phyloP scores from a whole-genome alignment of 345 rosid species.

The Euphorbia tirucalli region DNA sequence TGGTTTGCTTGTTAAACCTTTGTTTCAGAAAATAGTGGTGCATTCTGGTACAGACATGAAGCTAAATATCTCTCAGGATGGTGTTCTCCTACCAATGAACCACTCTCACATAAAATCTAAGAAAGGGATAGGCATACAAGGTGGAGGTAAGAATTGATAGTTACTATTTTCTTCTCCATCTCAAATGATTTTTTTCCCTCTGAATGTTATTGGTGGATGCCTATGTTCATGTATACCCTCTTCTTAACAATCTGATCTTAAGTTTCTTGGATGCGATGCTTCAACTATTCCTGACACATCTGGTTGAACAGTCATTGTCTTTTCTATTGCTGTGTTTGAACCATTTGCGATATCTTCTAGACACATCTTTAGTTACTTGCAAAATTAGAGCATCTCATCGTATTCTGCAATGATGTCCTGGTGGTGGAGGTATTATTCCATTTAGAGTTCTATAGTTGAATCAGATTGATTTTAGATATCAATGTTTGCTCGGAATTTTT shows the following conservation, averaged over 20 bases:
- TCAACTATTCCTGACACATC: neutral
- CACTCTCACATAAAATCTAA: slow-evolving; percentile 53
- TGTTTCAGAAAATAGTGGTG: slow-evolving; percentile 68
- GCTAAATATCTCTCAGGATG: slow-evolving; percentile 62
- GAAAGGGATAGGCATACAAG: slow-evolving; percentile 44
- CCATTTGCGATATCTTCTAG: neutral
- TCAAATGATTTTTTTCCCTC: neutral
- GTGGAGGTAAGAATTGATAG: slow-evolving; percentile 45
- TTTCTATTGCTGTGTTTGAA: neutral
- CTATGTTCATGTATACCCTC: neutral
- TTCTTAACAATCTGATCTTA: neutral
- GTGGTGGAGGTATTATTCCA: slow-evolving; percentile 2
- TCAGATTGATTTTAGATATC: neutral
- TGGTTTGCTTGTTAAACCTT: slow-evolving; percentile 80
- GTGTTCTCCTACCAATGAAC: slow-evolving; percentile 62
- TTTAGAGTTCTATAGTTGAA: neutral
- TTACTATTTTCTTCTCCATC: neutral
- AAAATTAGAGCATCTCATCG: neutral
- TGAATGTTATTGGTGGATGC: neutral
- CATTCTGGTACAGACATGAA: slow-evolving; percentile 58
- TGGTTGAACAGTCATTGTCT: neutral
- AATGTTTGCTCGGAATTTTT: slow-evolving; percentile 2
- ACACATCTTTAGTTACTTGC: neutral
- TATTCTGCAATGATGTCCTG: neutral
- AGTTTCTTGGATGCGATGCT: neutral